Evolutionary conservation across 768 basidiomycete species (phyloP), one percentile per base, ranked within the genome.

Genomic region (Termitomyces sp.): DNA sequence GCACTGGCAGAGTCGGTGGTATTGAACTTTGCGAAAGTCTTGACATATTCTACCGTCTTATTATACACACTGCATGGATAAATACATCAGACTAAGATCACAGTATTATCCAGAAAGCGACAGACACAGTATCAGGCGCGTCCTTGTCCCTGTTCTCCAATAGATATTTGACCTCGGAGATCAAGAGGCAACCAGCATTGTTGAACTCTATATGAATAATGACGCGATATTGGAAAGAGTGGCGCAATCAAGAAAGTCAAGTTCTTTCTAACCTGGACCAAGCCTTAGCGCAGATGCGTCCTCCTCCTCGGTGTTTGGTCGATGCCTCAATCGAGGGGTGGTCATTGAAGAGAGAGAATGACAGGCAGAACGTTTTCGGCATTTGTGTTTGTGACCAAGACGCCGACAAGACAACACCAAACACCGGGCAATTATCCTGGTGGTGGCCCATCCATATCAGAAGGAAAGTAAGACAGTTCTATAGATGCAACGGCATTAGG

Each of bases 101-200:
- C 23, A n/a, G 60, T 8, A 36, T 50, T 14, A 36, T 51, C 5
- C 6, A 10, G 49, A 32, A 60, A 38, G 7, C 35, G 13, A 77
- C 87, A 60, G 68, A 93, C 93, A 86, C 83, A 58, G 91, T 93
- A 67, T 93, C 91, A 8, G 92, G 92, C 2, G 89, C 89, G 67
- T 91, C 89, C 72, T 93, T 90, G 73, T 92, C 87, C 64, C 91
- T 78, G 76, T 91, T 89, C 72, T 93, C 91, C 32, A 96, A 77
- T 50, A 96, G 76, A 70, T 94, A 91, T 69, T 93, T 93, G 70
- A 95, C 94, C 69, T 96, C 94, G 1, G 92, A 93, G 61, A 95
- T 93, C 66, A 94, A 81, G 68, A 96, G 72, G 72, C 91, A 93
- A 79, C 91, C 93, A 5, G 90, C 90, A 63, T 93, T 92, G 76